Base-by-base conservation (phyloP, 2,329 filamentous ascomycete species). In the Ascochyta fabae region DNA sequence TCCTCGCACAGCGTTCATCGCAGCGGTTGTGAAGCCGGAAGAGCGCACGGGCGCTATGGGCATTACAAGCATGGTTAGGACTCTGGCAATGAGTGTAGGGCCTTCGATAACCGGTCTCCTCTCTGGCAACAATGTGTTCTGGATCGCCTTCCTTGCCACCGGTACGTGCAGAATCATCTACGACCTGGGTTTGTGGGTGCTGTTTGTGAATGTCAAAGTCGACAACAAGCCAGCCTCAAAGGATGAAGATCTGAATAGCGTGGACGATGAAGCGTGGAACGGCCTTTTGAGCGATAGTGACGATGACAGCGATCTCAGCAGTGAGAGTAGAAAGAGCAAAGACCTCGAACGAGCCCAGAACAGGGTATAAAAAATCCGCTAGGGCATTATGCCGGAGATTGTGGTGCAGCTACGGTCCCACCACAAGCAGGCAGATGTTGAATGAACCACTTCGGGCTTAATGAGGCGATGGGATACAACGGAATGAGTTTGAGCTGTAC, bases 1-100 rank as follows among this genome's bases (percentile, higher is more conserved):
- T 0, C 87, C 87, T 0, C 79, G 87, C 2, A 78, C 86, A 0
- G 86, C 87, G 0, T 85, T 90, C 53, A 88, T 90, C 45, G 86
- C 87, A 1, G 86, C 86, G 0, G 85, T 88, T 0, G 86, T 89
- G 3, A 83, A 80, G 58, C 83, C 86, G 0, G 82, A 85, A 49
- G 87, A 90, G 71, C 78, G 87, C 1, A 90, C 87, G 0, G 87
- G 86, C 0, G 86, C 87, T n/a, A 87, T 89, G 85, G 87, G 87
- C 12, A 86, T 90, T 61, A 88, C 86, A 0, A 80, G 77, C 42
- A 85, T 85, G 66, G 56, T 88, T 26, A 78, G 86, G 6, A 89
- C 86, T 0, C 65, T 89, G 10, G 84, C 86, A 0, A 80, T 84
- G 58, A 85, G 67, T 79, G 53, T 68, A 0, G 72, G 72, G 80